Evolutionary conservation across 768 basidiomycete species (phyloP).

Genomic region (Tricholoma bakamatsutake): DNA sequence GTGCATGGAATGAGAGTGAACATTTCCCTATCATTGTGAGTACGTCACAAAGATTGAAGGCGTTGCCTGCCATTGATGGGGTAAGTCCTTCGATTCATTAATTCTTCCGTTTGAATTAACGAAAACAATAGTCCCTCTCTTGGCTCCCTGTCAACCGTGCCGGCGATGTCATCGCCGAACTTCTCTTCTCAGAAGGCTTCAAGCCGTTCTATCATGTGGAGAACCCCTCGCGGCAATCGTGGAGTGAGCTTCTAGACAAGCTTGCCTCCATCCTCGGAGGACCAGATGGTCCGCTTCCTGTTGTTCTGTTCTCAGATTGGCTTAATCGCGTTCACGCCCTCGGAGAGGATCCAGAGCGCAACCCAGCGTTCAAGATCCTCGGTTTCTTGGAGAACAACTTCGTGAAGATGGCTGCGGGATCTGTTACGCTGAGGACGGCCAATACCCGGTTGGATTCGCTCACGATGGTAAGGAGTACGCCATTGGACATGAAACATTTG

Average conservation of each 20-base stretch:
- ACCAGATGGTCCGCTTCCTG: slow-evolving; percentile 12
- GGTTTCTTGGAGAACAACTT: slow-evolving; percentile 30
- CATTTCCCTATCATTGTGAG: slow-evolving; percentile 31
- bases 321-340: slow-evolving; percentile 20
- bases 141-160: slow-evolving; percentile 33
- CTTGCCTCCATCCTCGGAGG: slow-evolving; percentile 21
- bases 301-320: slow-evolving; percentile 25
- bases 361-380: slow-evolving; percentile 22
- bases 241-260: slow-evolving; percentile 23
- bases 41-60: slow-evolving; percentile 21
- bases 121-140: slow-evolving; percentile 22
- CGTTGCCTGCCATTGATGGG: slow-evolving; percentile 24
- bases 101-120: neutral
- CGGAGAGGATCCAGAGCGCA: slow-evolving; percentile 21
- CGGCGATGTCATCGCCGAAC: slow-evolving; percentile 22
- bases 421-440: slow-evolving; percentile 24
- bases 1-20: slow-evolving; percentile 32
- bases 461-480: slow-evolving; percentile 25
- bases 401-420: slow-evolving; percentile 24
- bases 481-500: slow-evolving; percentile 23
- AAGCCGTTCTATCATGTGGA: slow-evolving; percentile 29
- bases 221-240: slow-evolving; percentile 30
- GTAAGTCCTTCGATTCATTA: slow-evolving; percentile 13
- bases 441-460: slow-evolving; percentile 21
- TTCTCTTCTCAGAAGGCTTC: slow-evolving; percentile 26